Conservation (phyloP, 805 yeast species). For the Saccharomycopsis capsularis region DNA sequence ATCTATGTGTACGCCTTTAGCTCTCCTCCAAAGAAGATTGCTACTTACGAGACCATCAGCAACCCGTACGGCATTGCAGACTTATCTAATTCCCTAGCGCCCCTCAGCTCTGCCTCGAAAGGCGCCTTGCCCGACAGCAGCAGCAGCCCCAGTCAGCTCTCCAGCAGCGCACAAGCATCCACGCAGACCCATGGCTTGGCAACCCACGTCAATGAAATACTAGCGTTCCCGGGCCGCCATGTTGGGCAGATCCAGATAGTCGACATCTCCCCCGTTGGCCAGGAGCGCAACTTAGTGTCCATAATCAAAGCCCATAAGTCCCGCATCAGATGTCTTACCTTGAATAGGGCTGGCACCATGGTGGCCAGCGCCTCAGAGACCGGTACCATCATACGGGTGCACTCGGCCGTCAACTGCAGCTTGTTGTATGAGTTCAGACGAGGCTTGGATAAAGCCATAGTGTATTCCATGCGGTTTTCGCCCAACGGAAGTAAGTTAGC, state of each 20-base stretch:
- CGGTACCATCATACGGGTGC: constrained; percentile 75
- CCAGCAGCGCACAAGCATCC: not conserved
- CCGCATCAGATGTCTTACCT: constrained; percentile 51
- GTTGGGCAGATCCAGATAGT: constrained; percentile 74
- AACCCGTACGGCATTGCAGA: constrained; percentile 63
- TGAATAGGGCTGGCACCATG: constrained; percentile 57
- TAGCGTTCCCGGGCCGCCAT: constrained; percentile 64
- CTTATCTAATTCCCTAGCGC: constrained; percentile 29
- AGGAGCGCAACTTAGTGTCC: constrained; percentile 54
- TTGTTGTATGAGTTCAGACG: constrained; percentile 80
- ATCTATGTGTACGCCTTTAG: constrained; percentile 75
- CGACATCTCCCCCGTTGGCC: constrained; percentile 60
- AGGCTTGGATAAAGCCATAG: constrained; percentile 78
- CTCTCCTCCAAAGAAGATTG: constrained; percentile 64
- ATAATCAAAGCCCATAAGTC: constrained; percentile 75
- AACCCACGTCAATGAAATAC: constrained; percentile 30
- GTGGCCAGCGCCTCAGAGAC: constrained; percentile 77
- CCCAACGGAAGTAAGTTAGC: constrained; percentile 73
- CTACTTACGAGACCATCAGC: constrained; percentile 56
- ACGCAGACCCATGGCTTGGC: not conserved
- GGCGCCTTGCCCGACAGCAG: not conserved
- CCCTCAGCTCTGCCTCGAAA: constrained; percentile 18
- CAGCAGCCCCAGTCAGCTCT: not conserved
- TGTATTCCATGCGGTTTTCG: constrained; percentile 79
- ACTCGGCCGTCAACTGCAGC: constrained; percentile 60